Evolutionary conservation across 352 stramenopile genomes (phyloP), one percentile per base, ranked within the genome.

Genomic region (Pythium dissimile): DNA sequence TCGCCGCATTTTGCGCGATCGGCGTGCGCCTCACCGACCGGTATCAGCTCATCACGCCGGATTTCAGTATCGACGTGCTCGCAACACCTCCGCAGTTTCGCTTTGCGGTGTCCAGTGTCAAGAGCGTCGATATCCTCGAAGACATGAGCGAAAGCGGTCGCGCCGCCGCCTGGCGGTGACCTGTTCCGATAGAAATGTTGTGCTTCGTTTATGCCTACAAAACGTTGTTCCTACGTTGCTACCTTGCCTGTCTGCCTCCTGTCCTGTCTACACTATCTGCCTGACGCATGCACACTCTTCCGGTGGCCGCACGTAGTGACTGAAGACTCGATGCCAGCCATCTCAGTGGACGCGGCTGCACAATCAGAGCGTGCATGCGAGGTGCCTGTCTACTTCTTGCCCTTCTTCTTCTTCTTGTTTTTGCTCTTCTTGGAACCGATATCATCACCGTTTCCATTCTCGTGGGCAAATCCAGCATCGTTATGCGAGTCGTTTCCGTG

Each of bases 341-440:
- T 20, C n/a, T 12, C 39, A 31, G 21, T 27, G 30, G 21, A 20
- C 10, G 20, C 5, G 39, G 12, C 10, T 31, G 20, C 18, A n/a
- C n/a, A n/a, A n/a, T n/a, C n/a, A n/a, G n/a, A n/a, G n/a, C n/a
- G n/a, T n/a, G 11, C 39, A 15, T 32, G 26, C 13, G 23, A 16
- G 39, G 9, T 30, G 15, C 16, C 28, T 16, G n/a, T 62, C 55
- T 70, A 64, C 52, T 69, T 69, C 60, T 69, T 69, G 35, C 52
- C 52, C 64, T 67, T 71, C 65, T 72, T 69, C 59, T 72, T 69
- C 53, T 72, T 72, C 59, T 69, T 69, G 59, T 55, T 68, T 49
- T 69, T 72, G 49, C 24, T 58, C 47, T 64, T 66, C 49, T 54
- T 63, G 15, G 34, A 37, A 16, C 18, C 35, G 16, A 24, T 46